A percentile compares a stretch with the other conserved stretches of the same genome.
Conservation (phyloP, 2,329 filamentous ascomycete genomes). For the Scytalidium sp. region DNA sequence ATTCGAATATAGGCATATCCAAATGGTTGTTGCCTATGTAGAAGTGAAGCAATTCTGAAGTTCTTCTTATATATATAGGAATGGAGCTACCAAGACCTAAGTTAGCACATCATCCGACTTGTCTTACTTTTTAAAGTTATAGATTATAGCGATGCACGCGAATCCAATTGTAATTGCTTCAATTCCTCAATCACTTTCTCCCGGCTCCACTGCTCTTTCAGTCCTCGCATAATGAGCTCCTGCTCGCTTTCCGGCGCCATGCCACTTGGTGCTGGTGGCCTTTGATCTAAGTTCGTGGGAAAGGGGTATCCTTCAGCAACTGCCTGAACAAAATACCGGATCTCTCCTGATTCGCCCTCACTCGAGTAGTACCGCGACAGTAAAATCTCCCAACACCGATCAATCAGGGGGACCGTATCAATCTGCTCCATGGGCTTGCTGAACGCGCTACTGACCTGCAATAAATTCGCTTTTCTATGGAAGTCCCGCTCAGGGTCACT, state of each 20-base stretch:
- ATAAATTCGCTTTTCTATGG: slow-evolving; percentile 55
- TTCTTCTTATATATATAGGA: too few relatives aligned
- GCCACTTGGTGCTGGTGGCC: slow-evolving; percentile 51
- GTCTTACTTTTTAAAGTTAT: too few relatives aligned
- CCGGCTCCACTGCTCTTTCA: slow-evolving; percentile 39
- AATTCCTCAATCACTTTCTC: slow-evolving; percentile 39
- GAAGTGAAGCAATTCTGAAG: too few relatives aligned
- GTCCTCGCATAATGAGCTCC: slow-evolving; percentile 42
- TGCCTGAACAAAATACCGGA: slow-evolving; percentile 46
- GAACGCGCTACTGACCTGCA: slow-evolving; percentile 61
- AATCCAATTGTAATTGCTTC: neutral
- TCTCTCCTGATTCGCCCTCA: slow-evolving; percentile 34
- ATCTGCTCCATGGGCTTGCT: slow-evolving; percentile 63
- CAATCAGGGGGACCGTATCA: slow-evolving; percentile 46
- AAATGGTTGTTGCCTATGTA: too few relatives aligned
- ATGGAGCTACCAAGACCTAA: too few relatives aligned
- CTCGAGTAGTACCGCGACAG: slow-evolving; percentile 27
- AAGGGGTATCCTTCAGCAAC: slow-evolving; percentile 60
- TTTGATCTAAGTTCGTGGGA: slow-evolving; percentile 57
- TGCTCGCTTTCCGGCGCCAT: slow-evolving; percentile 62
- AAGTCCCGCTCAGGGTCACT: slow-evolving; percentile 33
- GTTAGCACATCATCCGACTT: too few relatives aligned
- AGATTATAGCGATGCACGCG: neutral
- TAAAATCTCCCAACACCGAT: slow-evolving; percentile 41
- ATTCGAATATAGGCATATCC: too few relatives aligned